Base-by-base conservation (phyloP, 345 rosid genomes). In the Erodium maritimum region DNA sequence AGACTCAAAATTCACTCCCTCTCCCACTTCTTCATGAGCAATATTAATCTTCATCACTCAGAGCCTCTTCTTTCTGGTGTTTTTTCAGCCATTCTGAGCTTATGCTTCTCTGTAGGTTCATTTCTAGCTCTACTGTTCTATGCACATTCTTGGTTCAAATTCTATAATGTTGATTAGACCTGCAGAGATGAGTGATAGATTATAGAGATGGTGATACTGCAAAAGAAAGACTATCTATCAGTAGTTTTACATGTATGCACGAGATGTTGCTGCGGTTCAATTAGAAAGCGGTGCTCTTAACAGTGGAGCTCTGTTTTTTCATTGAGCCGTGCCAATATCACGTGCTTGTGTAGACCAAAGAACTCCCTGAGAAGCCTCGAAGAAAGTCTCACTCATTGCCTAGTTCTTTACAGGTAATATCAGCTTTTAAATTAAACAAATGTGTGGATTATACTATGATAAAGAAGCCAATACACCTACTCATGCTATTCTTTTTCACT, bases 271-370 rank as follows among this genome's bases (percentile, higher is more conserved):
- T 79, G 72, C 87, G 87, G 96, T 83, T 88, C 96, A 88, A 88
- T 81, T 88, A 56, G 64, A 83, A 59, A 70, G 61, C 72, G 42
- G 52, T 57, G 22, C 74, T 85, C 82, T 52, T 17, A 8, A 23
- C 17, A 37, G 17, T 68, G 12, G 78, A 80, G 75, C 59, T 25
- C 58, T 67, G 77, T 75, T 75, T 66, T 89, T 86, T 76, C 91
- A 86, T 89, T 89, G 96, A 89, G 94, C 96, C 94, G 96, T 84
- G 94, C 90, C 96, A 89, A 89, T 86, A 89, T 89, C 96, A 80
- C 89, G 83, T 59, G 14, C 64, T 16, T 24, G 11, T n/a, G n/a
- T n/a, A n/a, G n/a, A n/a, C n/a, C n/a, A n/a, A n/a, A n/a, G n/a
- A n/a, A n/a, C n/a, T n/a, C n/a, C n/a, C n/a, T n/a, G n/a, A n/a